A percentile compares a stretch with the other conserved stretches of the same genome.
Conservation (phyloP, 257 asterid genomes). For the Solanum bulbocastanum region DNA sequence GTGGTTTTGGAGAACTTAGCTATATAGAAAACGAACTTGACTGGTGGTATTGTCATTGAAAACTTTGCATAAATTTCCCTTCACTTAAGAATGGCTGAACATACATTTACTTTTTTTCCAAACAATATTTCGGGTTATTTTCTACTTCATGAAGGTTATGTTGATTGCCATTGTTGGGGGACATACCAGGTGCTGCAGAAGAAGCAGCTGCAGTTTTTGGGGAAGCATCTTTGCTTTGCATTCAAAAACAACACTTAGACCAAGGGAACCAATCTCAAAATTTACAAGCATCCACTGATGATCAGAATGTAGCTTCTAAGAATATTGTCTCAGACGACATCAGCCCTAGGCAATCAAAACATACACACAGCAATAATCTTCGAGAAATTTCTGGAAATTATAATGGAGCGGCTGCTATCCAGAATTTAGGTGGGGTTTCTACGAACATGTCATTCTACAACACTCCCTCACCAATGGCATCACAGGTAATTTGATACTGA, state of each 20-base stretch:
- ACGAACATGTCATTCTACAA: constrained; percentile 51
- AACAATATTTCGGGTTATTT: not conserved
- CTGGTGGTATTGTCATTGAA: not conserved
- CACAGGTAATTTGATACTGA: constrained; percentile 22
- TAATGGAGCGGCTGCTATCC: constrained; percentile 43
- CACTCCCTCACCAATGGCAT: constrained; percentile 78
- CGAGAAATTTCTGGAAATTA: constrained; percentile 62
- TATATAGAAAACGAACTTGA: not conserved
- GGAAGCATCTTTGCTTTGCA: constrained; percentile 65
- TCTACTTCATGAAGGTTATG: not conserved
- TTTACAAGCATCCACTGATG: constrained; percentile 40
- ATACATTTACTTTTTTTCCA: not conserved
- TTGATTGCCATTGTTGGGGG: not conserved
- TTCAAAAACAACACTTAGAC: constrained; percentile 54
- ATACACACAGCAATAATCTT: constrained; percentile 35
- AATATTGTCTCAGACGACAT: constrained; percentile 44
- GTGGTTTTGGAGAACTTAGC: not conserved
- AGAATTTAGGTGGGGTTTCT: constrained; percentile 42
- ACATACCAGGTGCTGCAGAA: constrained; percentile 77
- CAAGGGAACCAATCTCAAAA: constrained; percentile 41
- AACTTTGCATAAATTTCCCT: not conserved
- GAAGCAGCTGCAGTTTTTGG: constrained; percentile 80
- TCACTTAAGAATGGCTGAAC: not conserved
- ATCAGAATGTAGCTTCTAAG: constrained; percentile 32
- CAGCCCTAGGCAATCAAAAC: constrained; percentile 65